Conservation (phyloP, 73 alveolate genomes). For the Paramecium caudatum region DNA sequence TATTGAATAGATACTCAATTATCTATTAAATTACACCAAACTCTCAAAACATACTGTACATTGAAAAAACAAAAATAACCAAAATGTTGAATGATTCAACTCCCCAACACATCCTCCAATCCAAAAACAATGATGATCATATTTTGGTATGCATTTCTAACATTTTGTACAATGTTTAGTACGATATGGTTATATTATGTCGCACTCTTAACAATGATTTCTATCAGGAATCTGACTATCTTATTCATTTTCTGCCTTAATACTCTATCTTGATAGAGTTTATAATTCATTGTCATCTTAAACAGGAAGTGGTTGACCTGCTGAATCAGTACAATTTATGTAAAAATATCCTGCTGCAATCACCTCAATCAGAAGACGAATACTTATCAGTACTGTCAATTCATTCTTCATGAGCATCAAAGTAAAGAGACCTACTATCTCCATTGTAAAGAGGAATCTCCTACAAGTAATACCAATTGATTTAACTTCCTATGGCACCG, state of each 20-base stretch:
- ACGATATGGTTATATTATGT: slow-evolving; percentile 78
- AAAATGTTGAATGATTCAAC: slow-evolving; percentile 85
- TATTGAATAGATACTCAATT: slow-evolving; percentile 12
- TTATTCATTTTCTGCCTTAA: slow-evolving; percentile 8
- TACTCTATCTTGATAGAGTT: background rate
- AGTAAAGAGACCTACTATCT: background rate
- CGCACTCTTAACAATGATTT: slow-evolving; percentile 79
- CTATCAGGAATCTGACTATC: slow-evolving; percentile 74
- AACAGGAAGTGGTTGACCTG: slow-evolving; percentile 3
- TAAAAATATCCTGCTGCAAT: slow-evolving; percentile 47
- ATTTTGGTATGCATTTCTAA: slow-evolving; percentile 84
- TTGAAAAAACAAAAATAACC: slow-evolving; percentile 79
- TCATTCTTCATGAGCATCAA: background rate
- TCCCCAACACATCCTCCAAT: slow-evolving; percentile 92
- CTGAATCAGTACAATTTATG: slow-evolving; percentile 16
- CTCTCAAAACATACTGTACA: slow-evolving; percentile 70
- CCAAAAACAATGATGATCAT: slow-evolving; percentile 92
- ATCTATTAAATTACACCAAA: slow-evolving; percentile 42
- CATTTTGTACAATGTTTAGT: slow-evolving; percentile 87
- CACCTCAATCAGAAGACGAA: slow-evolving; percentile 20
- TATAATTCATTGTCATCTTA: slow-evolving; percentile 8
- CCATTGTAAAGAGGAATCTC: background rate
- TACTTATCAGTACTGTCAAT: background rate
- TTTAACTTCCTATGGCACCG: slow-evolving; percentile 12
- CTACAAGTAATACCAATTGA: background rate